These are phyloP conservation scores for Tagetes erecta DNA, from an alignment of 129 eudicot genomes.

Conservation along the genomic window DNA sequence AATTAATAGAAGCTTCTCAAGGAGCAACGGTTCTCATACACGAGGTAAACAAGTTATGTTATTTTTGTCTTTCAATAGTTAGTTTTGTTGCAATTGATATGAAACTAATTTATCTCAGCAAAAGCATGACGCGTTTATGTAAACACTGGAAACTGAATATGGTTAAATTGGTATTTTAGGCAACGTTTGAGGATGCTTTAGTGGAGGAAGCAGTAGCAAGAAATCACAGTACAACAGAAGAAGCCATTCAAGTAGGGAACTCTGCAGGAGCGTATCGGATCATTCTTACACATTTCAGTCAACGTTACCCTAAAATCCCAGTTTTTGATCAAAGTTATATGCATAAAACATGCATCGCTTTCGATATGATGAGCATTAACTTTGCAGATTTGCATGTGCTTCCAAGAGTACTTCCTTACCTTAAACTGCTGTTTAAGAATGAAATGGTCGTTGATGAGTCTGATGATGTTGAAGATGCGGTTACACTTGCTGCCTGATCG, in stretches of 20 bases:
- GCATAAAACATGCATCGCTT: conserved; percentile 88
- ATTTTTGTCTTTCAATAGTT: neutral
- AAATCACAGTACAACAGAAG: conserved; percentile 83
- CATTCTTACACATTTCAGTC: conserved; percentile 94
- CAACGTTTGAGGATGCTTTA: conserved; percentile 90
- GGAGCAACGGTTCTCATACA: conserved; percentile 94
- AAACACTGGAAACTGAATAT: neutral
- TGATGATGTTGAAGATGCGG: conserved; percentile 48
- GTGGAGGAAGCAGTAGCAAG: conserved; percentile 81
- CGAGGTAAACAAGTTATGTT: conserved; percentile 51
- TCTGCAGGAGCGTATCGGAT: conserved; percentile 75
- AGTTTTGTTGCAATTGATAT: neutral
- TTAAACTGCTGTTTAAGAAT: conserved; percentile 67
- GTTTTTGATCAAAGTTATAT: conserved; percentile 65
- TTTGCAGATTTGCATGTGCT: conserved; percentile 78
- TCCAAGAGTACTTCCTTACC: conserved; percentile 72
- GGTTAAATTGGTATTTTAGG: conserved; percentile 43
- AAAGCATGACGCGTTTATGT: neutral
- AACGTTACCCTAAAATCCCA: conserved; percentile 88
- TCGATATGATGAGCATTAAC: conserved; percentile 95
- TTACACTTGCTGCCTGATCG: conserved; percentile 31
- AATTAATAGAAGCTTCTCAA: conserved; percentile 66
- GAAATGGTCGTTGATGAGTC: conserved; percentile 65
- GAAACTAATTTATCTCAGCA: neutral
- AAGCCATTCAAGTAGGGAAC: conserved; percentile 79